These are phyloP conservation scores for Rhodamnia rubescens DNA, from an alignment of 345 rosid species.

Conservation along the genomic window DNA sequence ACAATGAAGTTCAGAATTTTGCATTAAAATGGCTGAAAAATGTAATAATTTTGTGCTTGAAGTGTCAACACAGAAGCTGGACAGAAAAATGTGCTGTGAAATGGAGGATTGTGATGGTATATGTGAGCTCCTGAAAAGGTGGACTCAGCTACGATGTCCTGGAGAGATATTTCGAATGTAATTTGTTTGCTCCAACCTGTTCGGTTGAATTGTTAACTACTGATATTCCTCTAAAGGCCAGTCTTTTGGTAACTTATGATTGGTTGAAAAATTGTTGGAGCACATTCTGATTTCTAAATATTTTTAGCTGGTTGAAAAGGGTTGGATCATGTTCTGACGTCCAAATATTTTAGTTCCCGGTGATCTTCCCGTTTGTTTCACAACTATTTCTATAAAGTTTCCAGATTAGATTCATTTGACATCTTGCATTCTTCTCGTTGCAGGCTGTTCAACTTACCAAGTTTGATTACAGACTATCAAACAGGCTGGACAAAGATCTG, in stretches of 20 bases:
- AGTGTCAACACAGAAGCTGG: not conserved
- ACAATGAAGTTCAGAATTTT: not conserved
- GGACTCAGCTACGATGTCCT: not conserved
- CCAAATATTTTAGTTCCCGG: not conserved
- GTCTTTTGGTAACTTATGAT: not conserved
- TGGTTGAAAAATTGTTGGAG: not conserved
- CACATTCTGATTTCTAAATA: not conserved
- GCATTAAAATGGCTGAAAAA: not conserved
- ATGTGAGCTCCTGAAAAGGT: not conserved
- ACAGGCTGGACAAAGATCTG: slow-evolving; percentile 50
- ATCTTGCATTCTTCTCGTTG: not conserved
- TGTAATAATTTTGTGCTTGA: not conserved
- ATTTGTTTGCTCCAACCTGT: not conserved
- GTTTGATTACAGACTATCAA: slow-evolving; percentile 86
- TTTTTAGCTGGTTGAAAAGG: not conserved
- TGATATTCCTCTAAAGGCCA: not conserved
- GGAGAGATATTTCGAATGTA: not conserved
- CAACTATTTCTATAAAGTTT: not conserved
- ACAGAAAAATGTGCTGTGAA: not conserved
- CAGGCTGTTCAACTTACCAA: slow-evolving; percentile 87
- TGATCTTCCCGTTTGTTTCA: not conserved
- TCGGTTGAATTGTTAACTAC: not conserved
- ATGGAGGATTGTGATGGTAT: not conserved
- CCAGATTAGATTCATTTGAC: not conserved
- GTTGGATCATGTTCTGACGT: not conserved